phyloP scores from a whole-genome alignment of 306 rosid species.

The Quercus aquifolioides region DNA sequence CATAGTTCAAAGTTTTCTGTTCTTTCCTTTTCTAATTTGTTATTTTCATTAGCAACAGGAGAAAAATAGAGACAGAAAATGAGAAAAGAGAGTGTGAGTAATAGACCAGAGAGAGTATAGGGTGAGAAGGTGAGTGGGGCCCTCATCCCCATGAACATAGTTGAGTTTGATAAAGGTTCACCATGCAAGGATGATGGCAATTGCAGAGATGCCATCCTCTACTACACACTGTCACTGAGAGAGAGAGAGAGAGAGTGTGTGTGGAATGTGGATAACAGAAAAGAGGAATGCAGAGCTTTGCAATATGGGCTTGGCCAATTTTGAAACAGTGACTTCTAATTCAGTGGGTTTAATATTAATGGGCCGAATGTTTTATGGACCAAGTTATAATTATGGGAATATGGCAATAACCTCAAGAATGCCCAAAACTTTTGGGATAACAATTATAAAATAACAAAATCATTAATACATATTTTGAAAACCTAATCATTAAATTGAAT shows the following conservation, averaged over 20 bases:
- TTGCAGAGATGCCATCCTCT: conserved; percentile 52
- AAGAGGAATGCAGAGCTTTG: not conserved
- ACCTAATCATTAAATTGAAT: no score
- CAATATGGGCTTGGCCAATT: not conserved
- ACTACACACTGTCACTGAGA: not conserved
- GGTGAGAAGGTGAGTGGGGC: conserved; percentile 30
- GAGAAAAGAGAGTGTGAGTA: not conserved
- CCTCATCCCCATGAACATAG: conserved; percentile 25
- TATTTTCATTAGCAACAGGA: not conserved
- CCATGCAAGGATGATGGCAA: conserved; percentile 34
- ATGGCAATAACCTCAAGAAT: no score
- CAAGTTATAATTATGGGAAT: no score
- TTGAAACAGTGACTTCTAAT: not conserved
- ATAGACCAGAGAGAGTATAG: conserved; percentile 32
- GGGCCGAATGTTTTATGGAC: not conserved
- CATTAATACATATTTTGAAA: no score
- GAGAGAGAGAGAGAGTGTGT: not conserved
- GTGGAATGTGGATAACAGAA: conserved; percentile 22
- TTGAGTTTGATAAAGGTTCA: conserved; percentile 30
- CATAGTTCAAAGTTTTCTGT: not conserved
- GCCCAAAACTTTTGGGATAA: no score
- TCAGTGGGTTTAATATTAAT: not conserved
- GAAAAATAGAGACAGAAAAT: not conserved
- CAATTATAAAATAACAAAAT: no score
- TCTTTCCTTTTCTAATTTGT: not conserved